These are phyloP conservation scores for Thalassiosira mediterranea DNA, from an alignment of 352 stramenopile species.

Conservation along the genomic window DNA sequence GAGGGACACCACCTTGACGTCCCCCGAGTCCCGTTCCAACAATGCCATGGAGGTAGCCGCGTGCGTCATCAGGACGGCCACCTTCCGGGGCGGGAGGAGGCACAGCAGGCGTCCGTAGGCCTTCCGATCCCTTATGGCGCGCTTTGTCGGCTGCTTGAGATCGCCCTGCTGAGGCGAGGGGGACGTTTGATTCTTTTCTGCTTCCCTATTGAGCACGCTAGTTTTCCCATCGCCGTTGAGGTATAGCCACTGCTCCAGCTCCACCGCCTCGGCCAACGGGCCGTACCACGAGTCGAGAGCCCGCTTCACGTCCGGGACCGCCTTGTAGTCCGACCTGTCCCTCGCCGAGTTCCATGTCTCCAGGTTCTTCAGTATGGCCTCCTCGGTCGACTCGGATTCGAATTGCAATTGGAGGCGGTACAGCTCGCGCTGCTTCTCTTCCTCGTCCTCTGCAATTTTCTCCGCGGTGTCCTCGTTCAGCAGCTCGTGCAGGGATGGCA, in stretches of 20 bases:
- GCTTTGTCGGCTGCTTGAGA: slow-evolving; percentile 10
- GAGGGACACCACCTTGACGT: slow-evolving; percentile 62
- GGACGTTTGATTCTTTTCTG: slow-evolving; percentile 8
- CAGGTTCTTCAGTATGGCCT: slow-evolving; percentile 62
- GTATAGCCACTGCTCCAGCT: slow-evolving; percentile 74
- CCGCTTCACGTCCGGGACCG: slow-evolving; percentile 60
- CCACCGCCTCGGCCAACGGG: slow-evolving; percentile 64
- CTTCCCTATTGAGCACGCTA: slow-evolving; percentile 7
- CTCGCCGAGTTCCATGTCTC: slow-evolving; percentile 65
- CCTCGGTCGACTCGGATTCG: slow-evolving; percentile 73
- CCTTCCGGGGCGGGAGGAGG: slow-evolving; percentile 81
- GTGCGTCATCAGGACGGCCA: slow-evolving; percentile 85
- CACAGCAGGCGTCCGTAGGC: slow-evolving; percentile 84
- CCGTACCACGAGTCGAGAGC: slow-evolving; percentile 74
- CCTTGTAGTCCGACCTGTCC: slow-evolving; percentile 66
- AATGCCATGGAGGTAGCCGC: slow-evolving; percentile 70
- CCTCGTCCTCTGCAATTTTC: no score
- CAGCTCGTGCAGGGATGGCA: slow-evolving; percentile 26
- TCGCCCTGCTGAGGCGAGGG: neutral
- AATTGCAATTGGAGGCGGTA: slow-evolving; percentile 73
- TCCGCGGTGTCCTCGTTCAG: slow-evolving; percentile 18
- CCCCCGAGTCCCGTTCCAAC: slow-evolving; percentile 33
- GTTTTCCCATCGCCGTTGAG: slow-evolving; percentile 55
- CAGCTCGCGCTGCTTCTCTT: slow-evolving; percentile 38
- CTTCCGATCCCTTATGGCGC: slow-evolving; percentile 41